Conservation (phyloP, 805 yeast species). For the Metschnikowia rubicola region DNA sequence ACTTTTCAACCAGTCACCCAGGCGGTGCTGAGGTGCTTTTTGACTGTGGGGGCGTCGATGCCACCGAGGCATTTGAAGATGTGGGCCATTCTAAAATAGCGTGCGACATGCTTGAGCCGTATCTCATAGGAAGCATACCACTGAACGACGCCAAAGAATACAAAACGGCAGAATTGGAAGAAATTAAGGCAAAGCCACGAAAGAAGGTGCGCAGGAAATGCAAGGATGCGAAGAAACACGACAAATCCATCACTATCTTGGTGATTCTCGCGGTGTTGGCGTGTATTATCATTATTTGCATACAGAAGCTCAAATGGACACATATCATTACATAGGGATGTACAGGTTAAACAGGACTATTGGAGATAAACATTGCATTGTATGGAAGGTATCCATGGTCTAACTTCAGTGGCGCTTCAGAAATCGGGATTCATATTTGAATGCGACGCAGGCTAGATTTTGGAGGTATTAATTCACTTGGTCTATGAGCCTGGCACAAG, state of each 20-base stretch:
- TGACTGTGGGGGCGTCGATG: conserved; percentile 77
- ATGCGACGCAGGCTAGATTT: too few species aligned
- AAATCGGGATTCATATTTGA: too few species aligned
- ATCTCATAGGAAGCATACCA: conserved; percentile 12
- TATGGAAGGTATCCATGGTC: too few species aligned
- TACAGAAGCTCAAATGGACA: conserved; percentile 18
- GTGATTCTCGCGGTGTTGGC: conserved; percentile 11
- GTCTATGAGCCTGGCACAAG: too few species aligned
- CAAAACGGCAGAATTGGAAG: neutral
- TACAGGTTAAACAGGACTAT: neutral
- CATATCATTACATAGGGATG: conserved; percentile 5
- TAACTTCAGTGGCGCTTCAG: too few species aligned
- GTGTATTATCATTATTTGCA: conserved; percentile 6
- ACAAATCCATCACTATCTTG: neutral
- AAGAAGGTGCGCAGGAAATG: neutral
- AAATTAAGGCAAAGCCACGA: neutral
- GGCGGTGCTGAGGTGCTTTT: conserved; percentile 68
- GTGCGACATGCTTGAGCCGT: conserved; percentile 17
- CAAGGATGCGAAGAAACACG: neutral
- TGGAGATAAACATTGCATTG: too few species aligned
- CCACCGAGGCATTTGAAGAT: conserved; percentile 61
- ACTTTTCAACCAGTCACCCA: conserved; percentile 77
- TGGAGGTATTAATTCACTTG: too few species aligned
- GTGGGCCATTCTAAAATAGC: conserved; percentile 20
- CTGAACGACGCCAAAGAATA: conserved; percentile 1